These are phyloP conservation scores for Fusarium praegraminearum DNA, from an alignment of 2,329 filamentous ascomycete species.

Conservation along the genomic window DNA sequence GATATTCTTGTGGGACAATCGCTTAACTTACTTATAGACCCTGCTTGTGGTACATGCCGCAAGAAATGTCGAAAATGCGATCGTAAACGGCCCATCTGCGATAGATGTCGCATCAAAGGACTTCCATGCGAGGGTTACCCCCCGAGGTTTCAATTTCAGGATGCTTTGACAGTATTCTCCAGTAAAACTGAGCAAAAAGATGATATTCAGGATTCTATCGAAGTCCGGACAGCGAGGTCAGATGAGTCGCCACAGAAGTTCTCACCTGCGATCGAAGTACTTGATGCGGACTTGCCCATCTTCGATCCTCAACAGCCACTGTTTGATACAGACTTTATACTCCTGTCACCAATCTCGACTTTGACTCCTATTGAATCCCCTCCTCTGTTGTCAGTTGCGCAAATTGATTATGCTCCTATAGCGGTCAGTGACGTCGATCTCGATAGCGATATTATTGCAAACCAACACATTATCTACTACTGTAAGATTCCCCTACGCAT, in stretches of 20 bases:
- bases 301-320: neutral
- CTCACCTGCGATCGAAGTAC: fast-evolving
- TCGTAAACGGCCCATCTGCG: slow-evolving; percentile 46
- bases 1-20: fast-evolving
- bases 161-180: slow-evolving; percentile 3
- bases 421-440: neutral
- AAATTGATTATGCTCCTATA: neutral
- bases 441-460: slow-evolving; percentile 10
- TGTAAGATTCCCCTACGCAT: neutral
- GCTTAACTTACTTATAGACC: slow-evolving; percentile 34
- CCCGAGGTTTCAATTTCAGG: slow-evolving; percentile 48
- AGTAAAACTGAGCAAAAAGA: fast-evolving
- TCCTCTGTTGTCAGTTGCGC: fast-evolving
- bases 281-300: fast-evolving
- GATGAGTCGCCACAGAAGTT: neutral
- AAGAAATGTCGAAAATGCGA: slow-evolving; percentile 52
- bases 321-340: neutral
- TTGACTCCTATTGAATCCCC: neutral
- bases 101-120: slow-evolving; percentile 48
- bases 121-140: slow-evolving; percentile 51
- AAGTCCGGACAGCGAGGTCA: fast-evolving
- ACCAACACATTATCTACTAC: slow-evolving; percentile 21
- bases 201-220: neutral
- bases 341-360: slow-evolving; percentile 3
- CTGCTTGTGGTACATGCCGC: slow-evolving; percentile 50